Conservation (phyloP, 192 early-diverging fungal genomes). For the Mortierella alpina region DNA sequence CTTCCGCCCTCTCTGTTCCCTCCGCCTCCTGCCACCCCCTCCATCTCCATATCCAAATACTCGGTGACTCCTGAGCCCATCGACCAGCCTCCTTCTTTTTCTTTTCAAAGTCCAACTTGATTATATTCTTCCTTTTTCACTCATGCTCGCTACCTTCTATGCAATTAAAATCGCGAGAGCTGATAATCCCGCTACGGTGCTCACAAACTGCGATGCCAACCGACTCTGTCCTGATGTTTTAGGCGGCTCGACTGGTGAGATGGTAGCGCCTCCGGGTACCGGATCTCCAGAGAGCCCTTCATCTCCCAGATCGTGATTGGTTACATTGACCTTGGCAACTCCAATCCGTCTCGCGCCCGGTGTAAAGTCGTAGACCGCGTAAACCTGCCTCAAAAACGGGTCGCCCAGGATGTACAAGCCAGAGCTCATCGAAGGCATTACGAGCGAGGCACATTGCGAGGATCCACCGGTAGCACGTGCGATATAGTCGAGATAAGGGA, state of each 20-base stretch:
- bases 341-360: slow-evolving; percentile 37
- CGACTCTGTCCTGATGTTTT: no score
- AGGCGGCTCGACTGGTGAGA: not conserved
- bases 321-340: slow-evolving; percentile 26
- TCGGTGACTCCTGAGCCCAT: no score
- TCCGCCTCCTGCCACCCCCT: no score
- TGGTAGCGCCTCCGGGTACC: slow-evolving; percentile 23
- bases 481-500: slow-evolving; percentile 41
- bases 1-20: no score
- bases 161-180: no score
- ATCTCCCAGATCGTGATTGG: slow-evolving; percentile 8
- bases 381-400: slow-evolving; percentile 47
- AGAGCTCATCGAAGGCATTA: slow-evolving; percentile 43
- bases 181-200: no score
- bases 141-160: no score
- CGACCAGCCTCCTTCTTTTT: no score
- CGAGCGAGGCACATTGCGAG: slow-evolving; percentile 27
- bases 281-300: slow-evolving; percentile 42
- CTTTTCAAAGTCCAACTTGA: no score
- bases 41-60: no score
- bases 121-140: no score
- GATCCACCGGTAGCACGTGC: slow-evolving; percentile 6
- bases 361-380: slow-evolving; percentile 47
- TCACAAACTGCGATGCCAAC: not conserved
- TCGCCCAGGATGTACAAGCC: slow-evolving; percentile 49